Percentiles rank a stretch among this genome's conserved stretches.
These are phyloP conservation scores for Calonectria pteridis DNA, from an alignment of 2,329 filamentous ascomycete genomes.

Conservation along the genomic window DNA sequence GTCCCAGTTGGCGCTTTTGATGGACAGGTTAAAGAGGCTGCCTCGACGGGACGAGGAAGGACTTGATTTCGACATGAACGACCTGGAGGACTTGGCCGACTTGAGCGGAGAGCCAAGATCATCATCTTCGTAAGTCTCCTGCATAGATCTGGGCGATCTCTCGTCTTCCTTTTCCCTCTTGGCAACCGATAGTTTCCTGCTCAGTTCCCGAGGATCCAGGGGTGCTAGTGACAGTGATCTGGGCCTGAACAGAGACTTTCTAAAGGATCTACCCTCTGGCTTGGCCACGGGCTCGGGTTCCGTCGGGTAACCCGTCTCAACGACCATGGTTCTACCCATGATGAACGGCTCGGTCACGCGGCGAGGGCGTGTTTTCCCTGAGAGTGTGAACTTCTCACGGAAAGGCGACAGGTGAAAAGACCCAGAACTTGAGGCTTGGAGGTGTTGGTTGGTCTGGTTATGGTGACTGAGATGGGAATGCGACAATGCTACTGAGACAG, in stretches of 20 bases:
- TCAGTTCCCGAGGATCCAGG: conserved; percentile 67
- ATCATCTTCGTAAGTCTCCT: not conserved
- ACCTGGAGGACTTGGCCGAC: not conserved
- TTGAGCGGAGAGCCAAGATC: conserved; percentile 45
- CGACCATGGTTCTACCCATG: conserved; percentile 14
- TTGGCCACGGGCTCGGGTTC: not conserved
- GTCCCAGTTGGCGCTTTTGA: conserved; percentile 43
- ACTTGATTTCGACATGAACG: not conserved
- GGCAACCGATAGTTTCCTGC: conserved; percentile 65
- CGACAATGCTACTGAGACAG: not conserved
- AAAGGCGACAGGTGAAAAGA: not conserved
- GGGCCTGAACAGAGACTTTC: conserved; percentile 39
- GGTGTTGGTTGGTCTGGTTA: not conserved
- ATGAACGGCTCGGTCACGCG: not conserved
- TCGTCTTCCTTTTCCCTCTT: conserved; percentile 54
- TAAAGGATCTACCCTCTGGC: not conserved
- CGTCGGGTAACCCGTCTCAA: conserved; percentile 5
- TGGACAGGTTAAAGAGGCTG: conserved; percentile 40
- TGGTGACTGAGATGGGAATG: not conserved
- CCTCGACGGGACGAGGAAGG: conserved; percentile 31
- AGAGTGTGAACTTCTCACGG: too few species aligned
- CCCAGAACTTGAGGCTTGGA: not conserved
- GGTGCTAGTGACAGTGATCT: conserved; percentile 46
- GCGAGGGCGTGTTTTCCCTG: too few species aligned
- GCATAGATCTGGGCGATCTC: not conserved